These are phyloP conservation scores for Crithidia sp. DNA, from an alignment of 208 protist genomes.

Conservation along the genomic window DNA sequence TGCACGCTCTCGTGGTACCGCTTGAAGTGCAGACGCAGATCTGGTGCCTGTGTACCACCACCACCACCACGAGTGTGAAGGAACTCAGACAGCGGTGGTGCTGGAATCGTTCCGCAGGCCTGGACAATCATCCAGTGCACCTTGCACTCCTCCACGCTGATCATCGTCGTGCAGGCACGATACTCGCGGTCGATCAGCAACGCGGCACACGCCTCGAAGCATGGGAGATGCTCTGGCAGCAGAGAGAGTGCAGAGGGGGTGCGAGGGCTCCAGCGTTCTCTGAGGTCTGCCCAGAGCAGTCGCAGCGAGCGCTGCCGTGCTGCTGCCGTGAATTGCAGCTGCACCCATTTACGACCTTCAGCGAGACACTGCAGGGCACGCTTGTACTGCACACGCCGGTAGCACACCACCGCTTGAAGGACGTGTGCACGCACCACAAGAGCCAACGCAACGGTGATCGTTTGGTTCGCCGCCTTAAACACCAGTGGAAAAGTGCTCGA, in stretches of 20 bases:
- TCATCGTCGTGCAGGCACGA: slow-evolving; percentile 42
- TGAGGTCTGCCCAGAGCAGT: slow-evolving; percentile 30
- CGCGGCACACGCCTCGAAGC: not conserved
- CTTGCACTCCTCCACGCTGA: slow-evolving; percentile 52
- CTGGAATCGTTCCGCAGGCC: slow-evolving; percentile 14
- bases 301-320: slow-evolving; percentile 26
- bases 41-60: slow-evolving; percentile 1
- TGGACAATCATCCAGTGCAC: slow-evolving; percentile 48
- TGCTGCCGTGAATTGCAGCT: slow-evolving; percentile 10
- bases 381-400: slow-evolving; percentile 30
- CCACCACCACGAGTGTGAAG: not conserved
- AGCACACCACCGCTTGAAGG: slow-evolving; percentile 38
- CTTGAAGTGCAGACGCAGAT: slow-evolving; percentile 28
- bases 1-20: slow-evolving; percentile 34
- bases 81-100: slow-evolving; percentile 1
- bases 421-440: slow-evolving; percentile 53
- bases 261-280: slow-evolving; percentile 13
- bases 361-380: slow-evolving; percentile 42
- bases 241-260: not conserved
- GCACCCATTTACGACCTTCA: slow-evolving; percentile 34
- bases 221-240: slow-evolving; percentile 10
- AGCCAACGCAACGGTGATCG: slow-evolving; percentile 41
- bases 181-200: slow-evolving; percentile 28
- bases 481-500: not conserved
- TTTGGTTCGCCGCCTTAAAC: slow-evolving; percentile 28